phyloP scores from a whole-genome alignment of 2,329 filamentous ascomycete species.

The Clarireedia paspali region DNA sequence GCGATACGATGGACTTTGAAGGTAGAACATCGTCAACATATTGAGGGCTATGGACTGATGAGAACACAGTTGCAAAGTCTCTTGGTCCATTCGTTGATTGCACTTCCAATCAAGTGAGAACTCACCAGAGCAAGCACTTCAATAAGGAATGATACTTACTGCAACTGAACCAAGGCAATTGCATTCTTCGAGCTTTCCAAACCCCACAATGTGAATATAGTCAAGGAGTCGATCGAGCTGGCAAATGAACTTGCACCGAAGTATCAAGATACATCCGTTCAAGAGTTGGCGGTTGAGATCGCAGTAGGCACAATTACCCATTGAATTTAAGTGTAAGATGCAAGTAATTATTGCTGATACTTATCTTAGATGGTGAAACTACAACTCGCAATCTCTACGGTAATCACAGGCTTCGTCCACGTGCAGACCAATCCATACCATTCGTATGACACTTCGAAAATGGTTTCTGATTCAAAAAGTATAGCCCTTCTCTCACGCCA shows the following conservation, averaged over 20 bases:
- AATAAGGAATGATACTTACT: background rate
- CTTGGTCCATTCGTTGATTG: conserved; percentile 44
- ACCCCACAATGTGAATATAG: conserved; percentile 31
- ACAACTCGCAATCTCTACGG: conserved; percentile 41
- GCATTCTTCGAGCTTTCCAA: conserved; percentile 40
- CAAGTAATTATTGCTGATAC: background rate
- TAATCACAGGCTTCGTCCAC: conserved; percentile 45
- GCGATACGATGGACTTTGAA: conserved; percentile 43
- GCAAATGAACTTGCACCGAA: conserved; percentile 28
- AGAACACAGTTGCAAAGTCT: conserved; percentile 34
- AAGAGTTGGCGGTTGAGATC: conserved; percentile 48
- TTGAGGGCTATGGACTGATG: background rate
- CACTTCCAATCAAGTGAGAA: conserved; percentile 44
- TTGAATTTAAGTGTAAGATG: background rate
- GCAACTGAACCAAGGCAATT: conserved; percentile 35
- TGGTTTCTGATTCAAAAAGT: conserved; percentile 44
- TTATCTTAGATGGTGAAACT: conserved; percentile 44
- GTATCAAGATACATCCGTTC: conserved; percentile 30
- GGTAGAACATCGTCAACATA: conserved; percentile 25
- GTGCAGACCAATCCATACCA: conserved; percentile 53
- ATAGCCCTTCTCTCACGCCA: conserved; percentile 14
- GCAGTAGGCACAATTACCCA: conserved; percentile 33
- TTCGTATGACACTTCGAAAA: conserved; percentile 42
- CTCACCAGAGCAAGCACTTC: background rate
- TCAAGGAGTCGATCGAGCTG: conserved; percentile 32